Evolutionary conservation across 2,329 filamentous ascomycete species (phyloP).

Genomic region (Lomentospora prolificans): DNA sequence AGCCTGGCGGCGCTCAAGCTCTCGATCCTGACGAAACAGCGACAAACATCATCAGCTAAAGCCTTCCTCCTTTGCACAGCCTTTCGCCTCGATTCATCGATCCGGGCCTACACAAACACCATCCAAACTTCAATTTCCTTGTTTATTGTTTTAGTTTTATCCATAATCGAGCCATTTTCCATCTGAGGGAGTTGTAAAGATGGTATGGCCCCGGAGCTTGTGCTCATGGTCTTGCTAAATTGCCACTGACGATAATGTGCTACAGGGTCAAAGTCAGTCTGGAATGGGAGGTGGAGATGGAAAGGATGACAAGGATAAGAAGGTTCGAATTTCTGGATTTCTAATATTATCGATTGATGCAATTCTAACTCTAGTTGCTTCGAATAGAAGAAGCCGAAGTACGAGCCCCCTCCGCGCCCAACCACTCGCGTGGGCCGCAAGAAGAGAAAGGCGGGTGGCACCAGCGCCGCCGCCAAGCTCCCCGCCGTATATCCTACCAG

Average conservation of each 20-base stretch:
- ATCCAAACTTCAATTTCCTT: background rate
- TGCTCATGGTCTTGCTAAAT: background rate
- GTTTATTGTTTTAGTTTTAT: background rate
- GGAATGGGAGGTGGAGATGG: slow-evolving; percentile 75
- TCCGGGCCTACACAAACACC: background rate
- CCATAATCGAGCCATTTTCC: background rate
- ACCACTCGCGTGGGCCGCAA: slow-evolving; percentile 95
- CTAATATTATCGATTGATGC: background rate
- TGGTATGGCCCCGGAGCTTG: background rate
- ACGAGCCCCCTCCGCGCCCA: slow-evolving; percentile 93
- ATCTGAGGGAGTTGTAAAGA: background rate
- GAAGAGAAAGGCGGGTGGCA: slow-evolving; percentile 94
- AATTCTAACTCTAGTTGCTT: slow-evolving; percentile 1
- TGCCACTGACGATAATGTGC: background rate
- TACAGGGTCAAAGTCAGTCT: slow-evolving; percentile 74
- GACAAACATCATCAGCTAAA: slow-evolving; percentile 5
- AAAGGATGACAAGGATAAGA: slow-evolving; percentile 86
- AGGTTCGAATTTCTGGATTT: slow-evolving; percentile 43
- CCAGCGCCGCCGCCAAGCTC: slow-evolving; percentile 90
- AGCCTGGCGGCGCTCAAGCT: slow-evolving; percentile 6
- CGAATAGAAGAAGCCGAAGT: slow-evolving; percentile 95
- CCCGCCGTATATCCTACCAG: slow-evolving; percentile 90
- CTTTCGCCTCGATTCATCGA: background rate
- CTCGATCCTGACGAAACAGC: background rate
- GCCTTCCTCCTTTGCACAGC: background rate